Evolutionary conservation across 116 monocot genomes (phyloP).

Genomic region (Phalaenopsis hybrid): DNA sequence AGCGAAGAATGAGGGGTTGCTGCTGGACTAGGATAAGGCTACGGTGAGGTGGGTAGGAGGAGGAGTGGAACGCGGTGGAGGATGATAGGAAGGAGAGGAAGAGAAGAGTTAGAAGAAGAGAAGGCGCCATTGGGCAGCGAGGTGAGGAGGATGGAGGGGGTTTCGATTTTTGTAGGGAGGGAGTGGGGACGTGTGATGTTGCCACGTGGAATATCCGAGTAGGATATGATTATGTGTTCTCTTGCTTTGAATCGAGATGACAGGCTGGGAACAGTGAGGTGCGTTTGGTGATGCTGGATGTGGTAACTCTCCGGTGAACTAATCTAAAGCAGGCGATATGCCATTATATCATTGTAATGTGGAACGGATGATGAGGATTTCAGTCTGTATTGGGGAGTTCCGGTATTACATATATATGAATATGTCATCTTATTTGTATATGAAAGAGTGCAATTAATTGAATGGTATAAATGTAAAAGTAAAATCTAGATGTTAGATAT

Average conservation of each 20-base stretch:
- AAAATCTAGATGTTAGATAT: too few relatives aligned
- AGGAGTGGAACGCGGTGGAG: constrained; percentile 1
- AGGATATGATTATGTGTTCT: too few relatives aligned
- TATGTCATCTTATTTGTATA: too few relatives aligned
- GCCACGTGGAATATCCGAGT: neutral
- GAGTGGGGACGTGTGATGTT: neutral
- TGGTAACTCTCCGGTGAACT: neutral
- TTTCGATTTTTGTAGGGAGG: neutral
- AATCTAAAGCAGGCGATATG: too few relatives aligned
- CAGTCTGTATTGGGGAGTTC: too few relatives aligned
- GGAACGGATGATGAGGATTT: too few relatives aligned
- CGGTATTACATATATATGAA: too few relatives aligned
- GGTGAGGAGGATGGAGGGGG: neutral
- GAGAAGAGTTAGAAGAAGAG: neutral
- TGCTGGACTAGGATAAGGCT: constrained; percentile 38
- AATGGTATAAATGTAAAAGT: too few relatives aligned
- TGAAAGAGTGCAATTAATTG: too few relatives aligned
- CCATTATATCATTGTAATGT: too few relatives aligned
- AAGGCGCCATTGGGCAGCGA: neutral
- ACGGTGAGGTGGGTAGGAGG: constrained; percentile 6
- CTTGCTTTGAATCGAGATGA: neutral
- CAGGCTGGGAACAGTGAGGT: neutral
- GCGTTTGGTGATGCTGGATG: neutral
- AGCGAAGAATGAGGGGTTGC: constrained; percentile 26
- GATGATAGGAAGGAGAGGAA: constrained; percentile 7